Evolutionary conservation across 208 protist species (phyloP), one percentile per base, ranked within the genome.

Genomic region (Leishmania major): DNA sequence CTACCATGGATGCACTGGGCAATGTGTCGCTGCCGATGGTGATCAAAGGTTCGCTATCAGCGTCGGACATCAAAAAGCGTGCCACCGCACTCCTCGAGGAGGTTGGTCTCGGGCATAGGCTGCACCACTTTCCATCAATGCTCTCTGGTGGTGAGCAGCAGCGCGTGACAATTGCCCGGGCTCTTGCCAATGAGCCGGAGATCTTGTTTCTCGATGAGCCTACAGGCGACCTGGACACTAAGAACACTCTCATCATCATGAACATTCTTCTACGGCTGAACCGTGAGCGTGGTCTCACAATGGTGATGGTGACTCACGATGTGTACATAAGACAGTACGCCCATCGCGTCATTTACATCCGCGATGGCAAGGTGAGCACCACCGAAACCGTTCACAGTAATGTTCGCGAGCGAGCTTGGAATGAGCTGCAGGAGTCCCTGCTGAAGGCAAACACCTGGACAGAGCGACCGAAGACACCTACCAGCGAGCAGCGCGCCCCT

Each of bases 301-400:
- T 99, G 88, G 91, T 99, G n/a, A 99, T 99, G 98, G 98, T 99
- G 3, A 99, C 98, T 13, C 98, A 99, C 83, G 98, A 99, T 83
- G 92, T 98, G n/a, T 93, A 96, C 79, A 94, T 99, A 83, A 99
- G 98, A 78, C 92, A 94, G 82, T 99, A 97, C 84, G 95, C 98
- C 0, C 86, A 99, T 62, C 88, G 98, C 31, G 92, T 98, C 17
- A 84, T 99, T 37, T 99, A 98, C 85, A 94, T 99, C 84, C 88
- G 98, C 49, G 98, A 99, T 88, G 98, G 98, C 25, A 98, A 98
- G 73, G 88, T 99, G 40, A 81, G 93, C 81, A 88, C 84, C 37
- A 82, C 92, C 13, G 95, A 98, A 72, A 77, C 69, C 13, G 79
- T 96, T 13, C 80, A 90, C 72, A 64, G 64, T 10, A 55, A 60